Evolutionary conservation across 345 rosid species (phyloP).

Genomic region (Acer campestre): DNA sequence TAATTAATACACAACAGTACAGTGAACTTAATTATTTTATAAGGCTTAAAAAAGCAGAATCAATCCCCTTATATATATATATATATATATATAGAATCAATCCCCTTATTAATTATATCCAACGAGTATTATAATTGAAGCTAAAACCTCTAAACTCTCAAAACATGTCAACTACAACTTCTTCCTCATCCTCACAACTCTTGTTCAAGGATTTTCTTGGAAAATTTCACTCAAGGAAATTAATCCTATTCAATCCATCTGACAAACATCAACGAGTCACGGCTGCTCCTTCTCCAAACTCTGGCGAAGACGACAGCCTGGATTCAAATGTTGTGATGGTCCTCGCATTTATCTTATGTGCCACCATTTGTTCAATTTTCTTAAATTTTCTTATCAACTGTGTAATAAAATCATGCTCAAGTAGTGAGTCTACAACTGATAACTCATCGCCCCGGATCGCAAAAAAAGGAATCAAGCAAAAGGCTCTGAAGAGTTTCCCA

Average conservation of each 20-base stretch:
- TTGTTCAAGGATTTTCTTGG: conserved; percentile 14
- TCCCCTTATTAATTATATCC: neutral
- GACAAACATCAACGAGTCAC: conserved; percentile 21
- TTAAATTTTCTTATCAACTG: conserved; percentile 66
- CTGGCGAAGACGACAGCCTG: conserved; percentile 36
- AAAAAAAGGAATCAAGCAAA: conserved; percentile 68
- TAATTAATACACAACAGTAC: neutral
- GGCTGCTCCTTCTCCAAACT: conserved; percentile 41
- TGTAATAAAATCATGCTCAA: conserved; percentile 47
- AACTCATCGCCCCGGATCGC: conserved; percentile 40
- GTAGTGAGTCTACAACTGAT: conserved; percentile 21
- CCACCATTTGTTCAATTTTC: conserved; percentile 71
- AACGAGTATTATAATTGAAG: neutral
- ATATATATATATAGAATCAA: too few relatives aligned
- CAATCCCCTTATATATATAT: neutral
- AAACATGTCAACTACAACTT: neutral
- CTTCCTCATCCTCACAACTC: conserved; percentile 8
- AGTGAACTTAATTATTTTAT: neutral
- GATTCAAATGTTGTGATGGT: conserved; percentile 75
- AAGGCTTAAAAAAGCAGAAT: neutral
- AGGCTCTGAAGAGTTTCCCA: conserved; percentile 54
- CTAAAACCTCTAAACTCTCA: neutral
- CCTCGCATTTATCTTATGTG: conserved; percentile 73
- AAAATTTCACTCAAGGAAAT: conserved; percentile 31
- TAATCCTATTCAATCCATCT: conserved; percentile 33